Base-by-base conservation (phyloP, 495 filamentous ascomycete genomes). In the Lasiosphaeris hirsuta region DNA sequence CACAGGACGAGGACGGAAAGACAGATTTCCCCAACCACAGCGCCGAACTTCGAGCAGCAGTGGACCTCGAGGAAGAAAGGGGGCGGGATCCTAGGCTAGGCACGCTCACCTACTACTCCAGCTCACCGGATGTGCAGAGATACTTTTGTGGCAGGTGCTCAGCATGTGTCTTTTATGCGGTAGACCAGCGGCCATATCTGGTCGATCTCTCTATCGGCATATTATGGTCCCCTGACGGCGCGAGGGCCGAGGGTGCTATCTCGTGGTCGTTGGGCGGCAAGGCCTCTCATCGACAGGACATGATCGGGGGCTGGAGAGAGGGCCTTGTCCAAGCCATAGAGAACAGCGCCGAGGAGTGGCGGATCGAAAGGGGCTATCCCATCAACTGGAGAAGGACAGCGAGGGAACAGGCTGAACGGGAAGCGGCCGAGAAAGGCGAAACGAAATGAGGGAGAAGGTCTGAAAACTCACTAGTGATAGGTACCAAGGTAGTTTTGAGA, bases 71-170 rank as follows among this genome's bases (percentile, higher is more conserved):
- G 10, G 61, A 70, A 30, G 40, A 57, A 2, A n/a, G 34, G 9
- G 50, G 23, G 23, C 23, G 61, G 8, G 62, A 72, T 52, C 51
- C 76, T 6, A 50, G 64, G n/a, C 58, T 79, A 10, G 80, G 81
- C 4, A 77, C 75, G 2, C 67, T 81, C 39, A 72, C 73, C 15
- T 66, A 63, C 18, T 83, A 81, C 51, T 54, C 60, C 5, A 80
- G 75, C 9, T 78, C 73, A 1, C 56, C 70, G 17, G 75, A 68
- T 17, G 75, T 80, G 0, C 68, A 74, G 42, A 68, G 81, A 7
- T 80, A 78, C 18, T 82, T 81, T 59, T 86, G 83, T 63, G 63
- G 70, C 8, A 66, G 56, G 3, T 86, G 83, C 58, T 80, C 80
- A 10, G 79, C 81, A 1, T 70, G 65, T 10, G 71, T 81, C 6